Evolutionary conservation across 257 asterid species (phyloP).

Genomic region (Verbena officinalis): DNA sequence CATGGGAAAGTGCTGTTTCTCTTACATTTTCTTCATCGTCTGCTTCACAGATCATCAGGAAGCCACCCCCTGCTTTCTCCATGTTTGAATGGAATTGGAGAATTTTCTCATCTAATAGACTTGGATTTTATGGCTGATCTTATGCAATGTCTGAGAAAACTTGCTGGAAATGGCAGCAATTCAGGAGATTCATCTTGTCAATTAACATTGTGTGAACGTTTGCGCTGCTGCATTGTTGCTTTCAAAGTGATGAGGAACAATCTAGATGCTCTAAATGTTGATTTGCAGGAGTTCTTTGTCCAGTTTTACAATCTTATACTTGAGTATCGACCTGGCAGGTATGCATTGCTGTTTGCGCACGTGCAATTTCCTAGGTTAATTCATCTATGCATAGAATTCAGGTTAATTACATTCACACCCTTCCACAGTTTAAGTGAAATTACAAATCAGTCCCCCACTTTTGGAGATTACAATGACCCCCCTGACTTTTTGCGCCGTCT

Average conservation of each 20-base stretch:
- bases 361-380: not conserved
- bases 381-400: not conserved
- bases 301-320: slow-evolving; percentile 84
- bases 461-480: too few species aligned
- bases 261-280: slow-evolving; percentile 93
- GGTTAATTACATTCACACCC: too few species aligned
- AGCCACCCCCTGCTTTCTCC: slow-evolving; percentile 85
- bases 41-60: slow-evolving; percentile 60
- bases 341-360: slow-evolving; percentile 8
- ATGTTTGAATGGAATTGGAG: slow-evolving; percentile 89
- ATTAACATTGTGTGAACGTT: slow-evolving; percentile 73
- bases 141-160: slow-evolving; percentile 75
- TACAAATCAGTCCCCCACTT: too few species aligned
- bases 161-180: slow-evolving; percentile 62
- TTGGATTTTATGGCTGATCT: slow-evolving; percentile 95
- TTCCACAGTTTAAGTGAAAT: too few species aligned
- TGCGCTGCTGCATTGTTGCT: slow-evolving; percentile 93
- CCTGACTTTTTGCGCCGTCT: too few species aligned
- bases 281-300: slow-evolving; percentile 82
- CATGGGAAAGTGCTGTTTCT: slow-evolving; percentile 16
- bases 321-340: slow-evolving; percentile 95
- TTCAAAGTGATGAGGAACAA: slow-evolving; percentile 90
- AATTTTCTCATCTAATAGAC: slow-evolving; percentile 85
- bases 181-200: slow-evolving; percentile 45
- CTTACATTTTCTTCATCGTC: slow-evolving; percentile 21